These are phyloP conservation scores for Cystoisospora suis DNA, from an alignment of 169 alveolate genomes.

Conservation along the genomic window DNA sequence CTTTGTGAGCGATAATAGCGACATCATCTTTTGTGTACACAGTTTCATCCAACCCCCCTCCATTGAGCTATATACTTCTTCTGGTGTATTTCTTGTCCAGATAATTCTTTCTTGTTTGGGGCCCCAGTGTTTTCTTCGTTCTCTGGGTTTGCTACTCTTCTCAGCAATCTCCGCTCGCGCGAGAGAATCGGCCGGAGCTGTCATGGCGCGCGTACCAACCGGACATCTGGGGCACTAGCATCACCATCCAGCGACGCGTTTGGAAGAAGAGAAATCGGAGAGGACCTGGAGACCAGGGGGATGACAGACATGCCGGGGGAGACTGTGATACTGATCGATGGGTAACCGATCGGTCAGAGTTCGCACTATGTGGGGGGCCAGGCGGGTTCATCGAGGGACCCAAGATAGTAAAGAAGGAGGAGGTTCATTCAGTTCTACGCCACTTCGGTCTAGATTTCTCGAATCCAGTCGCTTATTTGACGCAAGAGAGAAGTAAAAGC, in stretches of 20 bases:
- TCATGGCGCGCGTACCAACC: not conserved
- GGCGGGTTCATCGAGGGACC: not conserved
- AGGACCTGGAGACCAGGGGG: not conserved
- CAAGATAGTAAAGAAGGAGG: constrained; percentile 17
- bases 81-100: too few species aligned
- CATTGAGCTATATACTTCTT: too few species aligned
- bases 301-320: not conserved
- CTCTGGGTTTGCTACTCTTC: not conserved
- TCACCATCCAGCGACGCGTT: not conserved
- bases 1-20: too few species aligned
- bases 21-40: too few species aligned
- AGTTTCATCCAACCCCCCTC: too few species aligned
- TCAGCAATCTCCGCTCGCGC: not conserved
- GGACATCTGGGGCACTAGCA: not conserved
- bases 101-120: not conserved
- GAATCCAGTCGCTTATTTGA: constrained; percentile 36
- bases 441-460: constrained; percentile 7
- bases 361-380: not conserved
- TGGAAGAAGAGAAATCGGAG: constrained; percentile 13
- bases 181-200: not conserved
- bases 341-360: constrained; percentile 31
- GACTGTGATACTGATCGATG: too few species aligned
- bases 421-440: not conserved
- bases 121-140: not conserved
- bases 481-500: constrained; percentile 38